Evolutionary conservation across 2,329 filamentous ascomycete genomes (phyloP).

Genomic region (Diaporthe velutina): DNA sequence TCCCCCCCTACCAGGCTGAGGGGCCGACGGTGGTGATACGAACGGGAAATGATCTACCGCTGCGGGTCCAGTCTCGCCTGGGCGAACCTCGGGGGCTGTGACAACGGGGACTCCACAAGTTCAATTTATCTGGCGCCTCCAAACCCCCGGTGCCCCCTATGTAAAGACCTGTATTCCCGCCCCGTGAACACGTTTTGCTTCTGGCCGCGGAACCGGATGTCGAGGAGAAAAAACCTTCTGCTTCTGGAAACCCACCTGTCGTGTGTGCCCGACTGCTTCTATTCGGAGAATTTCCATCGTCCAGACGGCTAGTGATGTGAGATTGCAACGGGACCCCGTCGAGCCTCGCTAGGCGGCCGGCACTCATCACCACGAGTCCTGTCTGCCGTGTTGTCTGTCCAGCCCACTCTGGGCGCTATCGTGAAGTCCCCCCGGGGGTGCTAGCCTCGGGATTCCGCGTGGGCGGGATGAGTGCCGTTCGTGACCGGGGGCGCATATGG

Average conservation of each 20-base stretch:
- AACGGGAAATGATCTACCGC: slow-evolving; percentile 27
- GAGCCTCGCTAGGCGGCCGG: slow-evolving; percentile 13
- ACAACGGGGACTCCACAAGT: slow-evolving; percentile 24
- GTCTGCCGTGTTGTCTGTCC: background rate
- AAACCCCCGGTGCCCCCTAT: slow-evolving; percentile 1
- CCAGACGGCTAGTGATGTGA: background rate
- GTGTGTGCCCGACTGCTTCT: slow-evolving; percentile 19
- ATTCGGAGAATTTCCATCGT: slow-evolving; percentile 28
- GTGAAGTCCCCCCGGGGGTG: slow-evolving; percentile 12
- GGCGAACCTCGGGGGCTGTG: slow-evolving; percentile 15
- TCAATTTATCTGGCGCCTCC: slow-evolving; percentile 33
- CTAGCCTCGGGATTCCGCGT: slow-evolving; percentile 10
- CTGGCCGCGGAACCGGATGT: slow-evolving; percentile 26
- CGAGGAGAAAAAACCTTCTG: background rate
- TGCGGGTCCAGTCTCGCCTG: slow-evolving; percentile 20
- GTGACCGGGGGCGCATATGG: background rate
- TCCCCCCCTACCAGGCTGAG: background rate
- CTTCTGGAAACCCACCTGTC: background rate
- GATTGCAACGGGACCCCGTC: slow-evolving; percentile 16
- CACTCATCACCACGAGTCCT: background rate
- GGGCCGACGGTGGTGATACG: slow-evolving; percentile 1
- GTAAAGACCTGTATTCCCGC: background rate
- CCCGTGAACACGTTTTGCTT: background rate
- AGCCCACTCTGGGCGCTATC: slow-evolving; percentile 12
- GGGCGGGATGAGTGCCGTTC: slow-evolving; percentile 16